phyloP scores from a whole-genome alignment of 257 asterid genomes.

The Penstemon newberryi region DNA sequence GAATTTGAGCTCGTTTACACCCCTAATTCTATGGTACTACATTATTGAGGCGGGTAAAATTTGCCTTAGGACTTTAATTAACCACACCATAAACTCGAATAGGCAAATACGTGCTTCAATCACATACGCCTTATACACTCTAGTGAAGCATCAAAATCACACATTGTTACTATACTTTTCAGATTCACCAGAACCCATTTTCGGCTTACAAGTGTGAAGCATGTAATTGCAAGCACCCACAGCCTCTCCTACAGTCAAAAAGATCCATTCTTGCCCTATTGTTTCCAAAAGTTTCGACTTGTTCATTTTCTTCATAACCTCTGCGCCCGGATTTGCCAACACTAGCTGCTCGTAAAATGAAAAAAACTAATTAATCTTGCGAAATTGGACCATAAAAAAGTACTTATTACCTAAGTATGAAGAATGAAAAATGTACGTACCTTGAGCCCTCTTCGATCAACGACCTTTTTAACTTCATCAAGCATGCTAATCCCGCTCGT shows the following conservation, averaged over 20 bases:
- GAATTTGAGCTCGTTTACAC: constrained; percentile 7
- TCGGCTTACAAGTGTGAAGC: constrained; percentile 63
- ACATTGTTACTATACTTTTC: constrained; percentile 55
- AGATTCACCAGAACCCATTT: constrained; percentile 29
- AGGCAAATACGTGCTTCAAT: not conserved
- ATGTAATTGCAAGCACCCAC: constrained; percentile 80
- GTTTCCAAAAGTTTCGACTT: constrained; percentile 71
- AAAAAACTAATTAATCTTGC: not conserved
- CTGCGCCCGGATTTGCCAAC: constrained; percentile 79
- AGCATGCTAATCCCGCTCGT: constrained; percentile 96
- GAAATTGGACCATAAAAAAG: not conserved
- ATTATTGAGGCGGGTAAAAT: not conserved
- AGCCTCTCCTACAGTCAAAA: constrained; percentile 85
- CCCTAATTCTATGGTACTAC: not conserved
- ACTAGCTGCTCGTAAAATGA: constrained; percentile 49
- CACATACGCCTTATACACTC: not conserved
- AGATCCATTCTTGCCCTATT: constrained; percentile 84
- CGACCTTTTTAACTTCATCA: constrained; percentile 71
- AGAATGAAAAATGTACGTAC: constrained; percentile 29
- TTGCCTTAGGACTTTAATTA: not conserved
- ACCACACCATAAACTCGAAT: not conserved
- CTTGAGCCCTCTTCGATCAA: constrained; percentile 85
- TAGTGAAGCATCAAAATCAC: constrained; percentile 18
- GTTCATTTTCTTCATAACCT: constrained; percentile 87
- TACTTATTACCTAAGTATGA: not conserved